phyloP scores from a whole-genome alignment of 805 yeast genomes.

The Hyphopichia homilentoma region DNA sequence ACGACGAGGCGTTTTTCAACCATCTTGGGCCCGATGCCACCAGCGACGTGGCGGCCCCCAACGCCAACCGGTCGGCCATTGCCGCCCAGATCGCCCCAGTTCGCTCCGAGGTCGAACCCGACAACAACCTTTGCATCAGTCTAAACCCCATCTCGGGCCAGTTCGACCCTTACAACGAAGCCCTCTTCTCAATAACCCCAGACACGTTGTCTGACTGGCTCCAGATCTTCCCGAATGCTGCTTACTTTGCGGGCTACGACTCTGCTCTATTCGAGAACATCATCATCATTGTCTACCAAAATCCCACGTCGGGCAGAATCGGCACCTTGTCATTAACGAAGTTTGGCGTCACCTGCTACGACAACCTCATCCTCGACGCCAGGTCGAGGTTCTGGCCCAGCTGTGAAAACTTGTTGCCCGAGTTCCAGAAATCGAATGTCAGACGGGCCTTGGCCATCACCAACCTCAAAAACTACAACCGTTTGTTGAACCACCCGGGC shows the following conservation, averaged over 20 bases:
- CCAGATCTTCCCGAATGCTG: conserved; percentile 43
- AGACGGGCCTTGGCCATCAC: conserved; percentile 77
- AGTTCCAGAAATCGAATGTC: conserved; percentile 52
- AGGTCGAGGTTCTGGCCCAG: conserved; percentile 77
- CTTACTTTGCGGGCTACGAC: conserved; percentile 52
- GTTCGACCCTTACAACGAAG: conserved; percentile 13
- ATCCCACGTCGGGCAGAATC: conserved; percentile 41
- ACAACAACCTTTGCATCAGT: no score
- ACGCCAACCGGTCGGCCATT: neutral
- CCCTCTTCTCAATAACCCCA: conserved; percentile 5
- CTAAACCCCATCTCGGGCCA: conserved; percentile 24
- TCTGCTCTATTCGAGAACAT: conserved; percentile 47
- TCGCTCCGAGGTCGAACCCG: no score
- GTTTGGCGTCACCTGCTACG: conserved; percentile 63
- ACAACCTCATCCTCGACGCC: conserved; percentile 52
- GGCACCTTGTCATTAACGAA: conserved; percentile 55
- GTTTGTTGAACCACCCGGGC: conserved; percentile 40
- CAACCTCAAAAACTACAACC: conserved; percentile 61
- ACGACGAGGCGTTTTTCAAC: conserved; percentile 18
- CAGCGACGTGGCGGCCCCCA: neutral
- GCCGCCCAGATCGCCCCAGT: neutral
- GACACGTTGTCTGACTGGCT: conserved; percentile 29
- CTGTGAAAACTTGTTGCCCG: conserved; percentile 57
- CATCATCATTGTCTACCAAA: conserved; percentile 48
- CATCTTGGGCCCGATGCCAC: neutral